Evolutionary conservation across 148 eudicot genomes (phyloP), one percentile per base, ranked within the genome.

Genomic region (Agrostemma githago): DNA sequence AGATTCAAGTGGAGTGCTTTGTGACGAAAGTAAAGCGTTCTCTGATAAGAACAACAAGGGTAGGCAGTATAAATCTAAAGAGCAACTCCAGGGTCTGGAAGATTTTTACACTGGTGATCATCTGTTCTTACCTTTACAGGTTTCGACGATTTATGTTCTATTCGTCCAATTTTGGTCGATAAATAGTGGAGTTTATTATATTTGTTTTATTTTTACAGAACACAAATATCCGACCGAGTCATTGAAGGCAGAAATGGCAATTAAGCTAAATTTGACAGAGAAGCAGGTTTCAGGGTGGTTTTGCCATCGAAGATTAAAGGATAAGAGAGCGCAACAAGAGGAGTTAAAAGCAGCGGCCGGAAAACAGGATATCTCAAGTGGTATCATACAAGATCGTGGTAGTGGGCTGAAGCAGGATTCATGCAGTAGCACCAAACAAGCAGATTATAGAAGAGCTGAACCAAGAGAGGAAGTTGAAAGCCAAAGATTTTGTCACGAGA

Each of bases 211-310:
- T 26, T 41, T 44, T 46, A 60, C 93, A 95, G 98, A 92, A 44
- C 88, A 95, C 81, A 95, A 92, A 75, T 90, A 95, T 77, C 98
- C 98, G n/a, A 77, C 96, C 12, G 97, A 90, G 79, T 66, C 88
- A 46, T 77, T 86, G 88, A 95, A 92, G 82, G 69, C 79, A 51
- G 81, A 86, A 66, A 84, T 92, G 70, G 96, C 98, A 34, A 85
- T 81, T 68, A 83, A 85, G 72, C 44, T 90, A 79, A 88, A 86
- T 57, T 79, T 95, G 81, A 81, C 98, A 40, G 98, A 92, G 76
- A 95, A 92, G 81, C 98, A 95, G 82, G 79, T 95, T 76, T 88
- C 98, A 56, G 97, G 98, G 37, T 95, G 98, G 98, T 90, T 95
- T 84, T 95, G 98, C 83, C 98, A 95, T 78, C 86, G 97, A 74